phyloP scores from a whole-genome alignment of 345 rosid genomes.

The Heritiera fomes region DNA sequence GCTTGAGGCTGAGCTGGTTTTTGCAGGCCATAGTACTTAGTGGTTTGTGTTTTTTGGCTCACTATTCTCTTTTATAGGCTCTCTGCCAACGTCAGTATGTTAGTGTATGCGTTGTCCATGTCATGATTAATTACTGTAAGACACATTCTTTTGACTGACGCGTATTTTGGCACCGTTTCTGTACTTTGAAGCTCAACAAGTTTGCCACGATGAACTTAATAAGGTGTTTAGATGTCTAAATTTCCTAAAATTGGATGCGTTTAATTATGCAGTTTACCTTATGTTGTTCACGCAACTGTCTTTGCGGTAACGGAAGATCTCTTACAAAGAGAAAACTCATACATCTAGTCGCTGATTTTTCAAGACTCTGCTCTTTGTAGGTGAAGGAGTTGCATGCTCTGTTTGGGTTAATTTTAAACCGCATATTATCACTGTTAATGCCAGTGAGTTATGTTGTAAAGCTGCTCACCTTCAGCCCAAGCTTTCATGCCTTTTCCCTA shows the following conservation, averaged over 20 bases:
- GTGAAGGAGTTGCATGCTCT: conserved; percentile 89
- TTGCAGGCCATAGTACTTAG: no score
- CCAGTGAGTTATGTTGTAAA: conserved; percentile 73
- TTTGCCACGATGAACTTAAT: not conserved
- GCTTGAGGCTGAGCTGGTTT: no score
- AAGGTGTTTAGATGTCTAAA: not conserved
- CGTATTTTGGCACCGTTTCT: no score
- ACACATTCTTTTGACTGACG: no score
- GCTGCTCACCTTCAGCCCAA: no score
- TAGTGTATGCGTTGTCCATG: no score
- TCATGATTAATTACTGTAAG: no score
- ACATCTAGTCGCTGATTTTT: conserved; percentile 23
- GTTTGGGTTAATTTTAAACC: conserved; percentile 94
- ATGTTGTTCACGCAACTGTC: not conserved
- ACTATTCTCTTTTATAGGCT: no score
- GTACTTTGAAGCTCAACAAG: no score
- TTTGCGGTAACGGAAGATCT: not conserved
- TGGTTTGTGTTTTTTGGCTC: no score
- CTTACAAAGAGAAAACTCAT: not conserved
- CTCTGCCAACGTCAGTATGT: no score
- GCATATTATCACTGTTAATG: conserved; percentile 78
- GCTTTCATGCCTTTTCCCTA: no score
- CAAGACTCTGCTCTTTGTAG: conserved; percentile 42
- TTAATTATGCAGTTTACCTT: conserved; percentile 8
- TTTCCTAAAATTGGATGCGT: not conserved